Base-by-base conservation (phyloP, 2,329 filamentous ascomycete species). In the Stromatinia cepivora region DNA sequence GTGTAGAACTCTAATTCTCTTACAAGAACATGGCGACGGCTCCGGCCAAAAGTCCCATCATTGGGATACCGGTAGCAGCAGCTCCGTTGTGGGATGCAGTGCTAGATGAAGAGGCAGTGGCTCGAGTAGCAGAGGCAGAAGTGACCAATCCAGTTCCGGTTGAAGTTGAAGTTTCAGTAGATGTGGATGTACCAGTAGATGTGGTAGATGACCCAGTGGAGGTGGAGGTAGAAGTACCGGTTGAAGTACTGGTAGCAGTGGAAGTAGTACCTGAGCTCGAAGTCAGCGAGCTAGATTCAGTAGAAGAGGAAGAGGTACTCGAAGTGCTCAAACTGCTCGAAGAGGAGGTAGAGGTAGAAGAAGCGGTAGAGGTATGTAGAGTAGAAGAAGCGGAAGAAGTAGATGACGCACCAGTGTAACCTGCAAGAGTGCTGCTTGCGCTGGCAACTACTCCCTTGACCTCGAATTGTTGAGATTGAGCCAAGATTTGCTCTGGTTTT, bases 371-470 rank as follows among this genome's bases (percentile, higher is more conserved):
- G 9, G 45, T 17, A 13, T 45, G 45, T 7, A 53, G 34, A 34
- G 53, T 46, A 20, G 67, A 58, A 25, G 67, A 28, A 10, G 42
- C 42, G n/a, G 52, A 67, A 2, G 66, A 54, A 45, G 66, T 58
- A 45, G 45, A 31, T 17, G 61, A 64, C 61, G 67, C 67, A 69
- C 67, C 67, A 42, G 67, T 69, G n/a, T 66, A 69, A 56, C 67
- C 67, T 42, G 52, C 67, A 65, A 69, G 67, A 20, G 67, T 69
- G 59, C 61, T 66, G 50, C 52, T 58, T 48, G 67, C 67, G 31
- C 59, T 57, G 17, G 52, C n/a, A 31, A 31, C 67, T n/a, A 52
- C 5, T n/a, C 67, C 67, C 3, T 69, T 34, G n/a, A 69, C 67
- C n/a, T n/a, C 57, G 53, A 69, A 69, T 39, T 69, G 59, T 56